Evolutionary conservation across 768 basidiomycete species (phyloP).

Genomic region (Thelephora ganbajun): DNA sequence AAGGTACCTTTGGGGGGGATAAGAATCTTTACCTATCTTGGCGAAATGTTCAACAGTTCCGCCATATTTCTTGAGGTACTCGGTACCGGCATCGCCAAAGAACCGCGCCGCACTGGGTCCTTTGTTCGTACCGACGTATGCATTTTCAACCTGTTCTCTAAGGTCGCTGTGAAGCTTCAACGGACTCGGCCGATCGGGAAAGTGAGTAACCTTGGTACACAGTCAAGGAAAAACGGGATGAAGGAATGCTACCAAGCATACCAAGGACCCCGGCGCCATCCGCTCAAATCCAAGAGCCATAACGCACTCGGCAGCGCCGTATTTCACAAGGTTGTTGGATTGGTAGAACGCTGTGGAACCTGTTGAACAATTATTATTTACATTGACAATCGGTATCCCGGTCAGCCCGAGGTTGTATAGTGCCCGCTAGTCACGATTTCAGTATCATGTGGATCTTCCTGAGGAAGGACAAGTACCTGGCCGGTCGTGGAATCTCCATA

Average conservation of each 20-base stretch:
- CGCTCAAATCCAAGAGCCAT: slow-evolving; percentile 81
- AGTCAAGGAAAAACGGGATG: too few relatives aligned
- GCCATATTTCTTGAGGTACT: slow-evolving; percentile 68
- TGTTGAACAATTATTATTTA: slow-evolving; percentile 82
- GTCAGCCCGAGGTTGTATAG: slow-evolving; percentile 78
- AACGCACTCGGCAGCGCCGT: slow-evolving; percentile 56
- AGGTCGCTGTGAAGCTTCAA: slow-evolving; percentile 29
- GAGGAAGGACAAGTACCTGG: slow-evolving; percentile 29
- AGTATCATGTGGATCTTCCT: not conserved
- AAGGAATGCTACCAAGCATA: too few relatives aligned
- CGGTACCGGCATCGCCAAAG: slow-evolving; percentile 60
- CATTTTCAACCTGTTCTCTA: slow-evolving; percentile 33
- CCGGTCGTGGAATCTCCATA: slow-evolving; percentile 73
- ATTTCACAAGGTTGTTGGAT: slow-evolving; percentile 57
- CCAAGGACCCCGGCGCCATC: slow-evolving; percentile 61
- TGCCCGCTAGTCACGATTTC: slow-evolving; percentile 33
- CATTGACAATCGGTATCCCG: slow-evolving; percentile 71
- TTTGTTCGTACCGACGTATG: slow-evolving; percentile 37
- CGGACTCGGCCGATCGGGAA: slow-evolving; percentile 37
- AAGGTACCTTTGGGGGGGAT: not conserved
- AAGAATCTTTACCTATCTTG: slow-evolving; percentile 43
- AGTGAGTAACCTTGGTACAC: slow-evolving; percentile 31
- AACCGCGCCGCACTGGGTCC: slow-evolving; percentile 62
- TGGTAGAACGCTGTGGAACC: slow-evolving; percentile 68
- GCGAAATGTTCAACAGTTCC: slow-evolving; percentile 55